Percentiles rank a stretch among this genome's conserved stretches.
These are phyloP conservation scores for Thalassia testudinum DNA, from an alignment of 116 monocot species.

Conservation along the genomic window DNA sequence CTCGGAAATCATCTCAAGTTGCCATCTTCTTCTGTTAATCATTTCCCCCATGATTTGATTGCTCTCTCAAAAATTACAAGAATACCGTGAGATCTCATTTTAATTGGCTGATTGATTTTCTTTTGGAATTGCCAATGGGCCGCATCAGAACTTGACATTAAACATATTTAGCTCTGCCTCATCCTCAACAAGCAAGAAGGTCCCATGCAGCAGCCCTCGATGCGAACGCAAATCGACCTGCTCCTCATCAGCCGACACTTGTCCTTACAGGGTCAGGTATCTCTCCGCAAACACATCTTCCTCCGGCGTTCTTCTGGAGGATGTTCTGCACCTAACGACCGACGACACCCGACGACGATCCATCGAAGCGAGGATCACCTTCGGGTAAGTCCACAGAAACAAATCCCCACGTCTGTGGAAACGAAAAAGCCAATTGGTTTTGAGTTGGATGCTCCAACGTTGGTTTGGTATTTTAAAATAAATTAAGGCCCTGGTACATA, in stretches of 20 bases:
- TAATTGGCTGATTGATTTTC: too few relatives aligned
- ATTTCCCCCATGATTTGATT: too few relatives aligned
- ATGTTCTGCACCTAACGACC: slow-evolving; percentile 10
- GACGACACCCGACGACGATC: slow-evolving; percentile 1
- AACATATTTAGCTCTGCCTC: slow-evolving; percentile 3
- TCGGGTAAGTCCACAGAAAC: background rate
- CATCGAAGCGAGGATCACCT: background rate
- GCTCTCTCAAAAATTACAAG: too few relatives aligned
- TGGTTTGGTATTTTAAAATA: too few relatives aligned
- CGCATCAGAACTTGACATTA: background rate
- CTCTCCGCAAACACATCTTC: slow-evolving; percentile 3
- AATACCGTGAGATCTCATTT: too few relatives aligned
- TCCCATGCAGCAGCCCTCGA: slow-evolving; percentile 7
- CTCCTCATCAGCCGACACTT: background rate
- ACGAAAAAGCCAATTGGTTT: too few relatives aligned
- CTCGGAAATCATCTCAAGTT: too few relatives aligned
- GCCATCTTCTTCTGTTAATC: too few relatives aligned
- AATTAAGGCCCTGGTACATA: too few relatives aligned
- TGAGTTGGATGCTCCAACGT: too few relatives aligned
- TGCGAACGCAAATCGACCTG: slow-evolving; percentile 5
- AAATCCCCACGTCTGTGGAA: too few relatives aligned
- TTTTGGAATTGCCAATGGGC: too few relatives aligned
- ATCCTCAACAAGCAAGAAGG: slow-evolving; percentile 9
- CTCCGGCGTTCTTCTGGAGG: slow-evolving; percentile 11
- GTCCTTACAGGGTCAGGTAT: slow-evolving; percentile 12